Evolutionary conservation across 1,284 basidiomycete genomes (phyloP).

Genomic region (Omphalotus olearius): DNA sequence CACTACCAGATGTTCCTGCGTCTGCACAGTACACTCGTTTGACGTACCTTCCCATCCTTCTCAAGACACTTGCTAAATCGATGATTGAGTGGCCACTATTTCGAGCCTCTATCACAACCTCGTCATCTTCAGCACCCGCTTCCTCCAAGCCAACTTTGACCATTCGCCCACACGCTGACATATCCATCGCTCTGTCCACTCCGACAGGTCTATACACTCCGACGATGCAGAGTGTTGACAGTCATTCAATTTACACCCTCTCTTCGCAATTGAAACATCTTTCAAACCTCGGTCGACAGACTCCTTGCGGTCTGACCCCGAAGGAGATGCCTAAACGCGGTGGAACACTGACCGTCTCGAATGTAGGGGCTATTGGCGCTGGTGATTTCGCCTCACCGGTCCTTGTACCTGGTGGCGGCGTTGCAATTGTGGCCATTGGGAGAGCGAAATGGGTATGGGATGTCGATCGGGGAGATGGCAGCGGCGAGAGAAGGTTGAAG

Average conservation of each 20-base stretch:
- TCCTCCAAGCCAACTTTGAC: slow-evolving; percentile 56
- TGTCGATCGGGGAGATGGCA: slow-evolving; percentile 36
- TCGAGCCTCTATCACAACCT: slow-evolving; percentile 62
- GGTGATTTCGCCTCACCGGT: slow-evolving; percentile 75
- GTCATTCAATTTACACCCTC: slow-evolving; percentile 60
- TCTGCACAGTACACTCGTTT: slow-evolving; percentile 57
- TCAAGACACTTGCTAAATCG: slow-evolving; percentile 81
- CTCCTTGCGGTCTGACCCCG: slow-evolving; percentile 58
- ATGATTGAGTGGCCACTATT: slow-evolving; percentile 85
- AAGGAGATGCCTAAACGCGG: slow-evolving; percentile 65
- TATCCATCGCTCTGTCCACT: slow-evolving; percentile 75
- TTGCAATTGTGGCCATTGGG: slow-evolving; percentile 90
- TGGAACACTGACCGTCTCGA: slow-evolving; percentile 84
- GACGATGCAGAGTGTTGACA: slow-evolving; percentile 63
- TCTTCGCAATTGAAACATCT: slow-evolving; percentile 61
- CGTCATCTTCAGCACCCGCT: slow-evolving; percentile 13
- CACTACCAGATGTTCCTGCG: slow-evolving; percentile 36
- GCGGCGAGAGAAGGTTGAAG: slow-evolving; percentile 64
- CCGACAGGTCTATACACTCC: slow-evolving; percentile 88
- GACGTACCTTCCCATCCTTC: slow-evolving; percentile 81
- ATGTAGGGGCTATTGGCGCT: slow-evolving; percentile 78
- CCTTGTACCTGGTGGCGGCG: slow-evolving; percentile 83
- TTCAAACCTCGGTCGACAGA: slow-evolving; percentile 60
- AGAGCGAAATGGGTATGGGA: slow-evolving; percentile 82
- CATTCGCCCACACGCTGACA: slow-evolving; percentile 67